Base-by-base conservation (phyloP, 208 protist genomes). In the Leptomonas seymouri region DNA sequence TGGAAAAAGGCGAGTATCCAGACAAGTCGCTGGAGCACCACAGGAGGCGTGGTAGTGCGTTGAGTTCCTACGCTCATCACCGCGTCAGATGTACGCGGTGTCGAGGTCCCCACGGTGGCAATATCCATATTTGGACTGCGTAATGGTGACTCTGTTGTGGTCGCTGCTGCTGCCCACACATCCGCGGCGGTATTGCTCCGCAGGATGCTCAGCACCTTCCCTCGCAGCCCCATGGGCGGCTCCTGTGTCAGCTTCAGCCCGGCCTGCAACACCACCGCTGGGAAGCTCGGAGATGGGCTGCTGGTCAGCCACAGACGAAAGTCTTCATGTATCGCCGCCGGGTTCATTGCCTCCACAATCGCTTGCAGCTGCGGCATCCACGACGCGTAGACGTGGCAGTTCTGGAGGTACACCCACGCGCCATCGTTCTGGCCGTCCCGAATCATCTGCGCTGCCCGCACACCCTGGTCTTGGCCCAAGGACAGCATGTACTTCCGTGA, bases 241-340 rank as follows among this genome's bases (percentile, higher is more conserved):
- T 99, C 98, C 60, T 96, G 97, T 16, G 96, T 97, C 42, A 99
- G 75, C 84, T 99, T 99, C 63, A 98, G 83, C 64, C 95, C 93
- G 49, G 85, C 86, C 75, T 98, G 95, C 62, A 99, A 86, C 56
- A 99, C 93, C 53, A 90, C 71, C 9, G 94, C 83, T 5, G 98
- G 98, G 76, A 99, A 99, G 50, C 46, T 74, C 16, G 76, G 55
- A 3, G 93, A 90, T 21, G 98, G 97, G 84, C 91, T 97, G 49
- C 94, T 97, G 12, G 97, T 98, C 57, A 99, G 84, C 95, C 97
- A 98, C 41, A 99, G 82, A 42, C 98, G 78, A 82, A 98, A 99
- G 62, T 97, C 87, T 31, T 79, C 80, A 77, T 98, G 91, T 1
- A 87, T 83, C 59, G 90, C 80, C 15, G 54, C 67, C 14, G 81